A percentile compares a stretch with the other conserved stretches of the same genome.
These are phyloP conservation scores for Peltaster fructicola DNA, from an alignment of 2,329 filamentous ascomycete species.

Conservation along the genomic window DNA sequence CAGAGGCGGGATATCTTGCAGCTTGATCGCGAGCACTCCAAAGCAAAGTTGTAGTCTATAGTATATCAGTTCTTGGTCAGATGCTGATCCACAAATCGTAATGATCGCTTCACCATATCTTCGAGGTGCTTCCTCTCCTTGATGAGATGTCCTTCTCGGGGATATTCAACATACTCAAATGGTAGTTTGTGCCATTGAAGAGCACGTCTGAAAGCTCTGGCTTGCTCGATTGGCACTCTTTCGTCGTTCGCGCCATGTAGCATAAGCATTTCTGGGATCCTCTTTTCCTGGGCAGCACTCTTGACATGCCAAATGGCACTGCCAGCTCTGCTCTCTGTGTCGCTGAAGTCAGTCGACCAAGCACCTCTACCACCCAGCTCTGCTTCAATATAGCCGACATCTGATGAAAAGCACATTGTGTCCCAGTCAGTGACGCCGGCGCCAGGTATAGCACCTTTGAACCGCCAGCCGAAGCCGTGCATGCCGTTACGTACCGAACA, in stretches of 20 bases:
- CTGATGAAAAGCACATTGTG: constrained; percentile 18
- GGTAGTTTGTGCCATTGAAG: constrained; percentile 12
- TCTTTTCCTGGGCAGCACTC: constrained; percentile 8
- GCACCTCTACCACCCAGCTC: constrained; percentile 11
- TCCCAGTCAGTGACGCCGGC: constrained; percentile 23
- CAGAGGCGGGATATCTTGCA: constrained; percentile 24
- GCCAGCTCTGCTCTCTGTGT: constrained; percentile 8
- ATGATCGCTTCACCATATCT: constrained; percentile 13
- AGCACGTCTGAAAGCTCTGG: constrained; percentile 17
- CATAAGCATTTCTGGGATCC: constrained; percentile 19
- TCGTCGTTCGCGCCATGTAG: constrained; percentile 20
- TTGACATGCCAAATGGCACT: constrained; percentile 17
- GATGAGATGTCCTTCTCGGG: constrained; percentile 18
- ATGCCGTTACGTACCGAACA: constrained; percentile 20
- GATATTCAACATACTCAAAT: constrained; percentile 21
- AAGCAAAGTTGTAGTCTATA: constrained; percentile 23
- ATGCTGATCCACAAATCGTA: constrained; percentile 9
- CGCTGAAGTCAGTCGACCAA: constrained; percentile 12
- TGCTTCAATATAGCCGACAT: constrained; percentile 12
- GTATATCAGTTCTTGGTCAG: constrained; percentile 5
- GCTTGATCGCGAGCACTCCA: constrained; percentile 21
- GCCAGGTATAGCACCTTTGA: constrained; percentile 20
- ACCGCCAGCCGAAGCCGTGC: constrained; percentile 19
- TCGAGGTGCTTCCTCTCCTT: constrained; percentile 14
- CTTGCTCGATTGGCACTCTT: constrained; percentile 20